phyloP scores from a whole-genome alignment of 2,329 filamentous ascomycete genomes.

The Bipolaris gigantea region DNA sequence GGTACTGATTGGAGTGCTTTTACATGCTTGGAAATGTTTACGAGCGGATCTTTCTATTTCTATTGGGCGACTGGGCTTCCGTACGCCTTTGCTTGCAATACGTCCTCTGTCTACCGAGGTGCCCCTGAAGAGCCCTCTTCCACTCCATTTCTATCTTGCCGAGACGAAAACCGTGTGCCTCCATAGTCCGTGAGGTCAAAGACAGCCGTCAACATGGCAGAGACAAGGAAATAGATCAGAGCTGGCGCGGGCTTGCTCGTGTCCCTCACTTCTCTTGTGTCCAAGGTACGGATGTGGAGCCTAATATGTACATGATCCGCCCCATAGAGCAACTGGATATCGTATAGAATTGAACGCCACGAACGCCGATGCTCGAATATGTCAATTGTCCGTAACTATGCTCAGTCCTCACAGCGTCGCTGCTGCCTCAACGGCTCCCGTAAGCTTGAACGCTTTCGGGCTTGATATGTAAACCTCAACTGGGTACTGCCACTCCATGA shows the following conservation, averaged over 20 bases:
- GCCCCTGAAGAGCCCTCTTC: not conserved
- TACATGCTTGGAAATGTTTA: not conserved
- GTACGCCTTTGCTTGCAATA: not conserved
- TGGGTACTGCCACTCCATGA: slow-evolving; percentile 92
- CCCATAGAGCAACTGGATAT: not conserved
- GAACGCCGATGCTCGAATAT: slow-evolving; percentile 17
- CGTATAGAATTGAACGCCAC: slow-evolving; percentile 3
- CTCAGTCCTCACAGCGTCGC: slow-evolving; percentile 42
- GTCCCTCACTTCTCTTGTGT: not conserved
- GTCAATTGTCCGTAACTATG: not conserved
- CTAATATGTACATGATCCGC: slow-evolving; percentile 1
- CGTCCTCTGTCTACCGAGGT: not conserved
- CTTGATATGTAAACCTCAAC: slow-evolving; percentile 68
- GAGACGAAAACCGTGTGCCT: not conserved
- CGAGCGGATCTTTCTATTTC: not conserved
- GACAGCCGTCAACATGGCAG: too few species aligned
- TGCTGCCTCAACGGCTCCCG: slow-evolving; percentile 52
- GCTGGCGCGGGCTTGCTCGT: not conserved
- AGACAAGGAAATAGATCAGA: too few species aligned
- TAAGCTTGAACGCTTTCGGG: slow-evolving; percentile 50
- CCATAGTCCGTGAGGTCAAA: too few species aligned
- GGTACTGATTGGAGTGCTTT: too few species aligned
- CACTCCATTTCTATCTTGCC: not conserved
- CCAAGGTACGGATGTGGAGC: not conserved
- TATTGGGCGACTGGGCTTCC: not conserved